phyloP scores from a whole-genome alignment of 164 flowering plant species.

The Umbellularia californica region DNA sequence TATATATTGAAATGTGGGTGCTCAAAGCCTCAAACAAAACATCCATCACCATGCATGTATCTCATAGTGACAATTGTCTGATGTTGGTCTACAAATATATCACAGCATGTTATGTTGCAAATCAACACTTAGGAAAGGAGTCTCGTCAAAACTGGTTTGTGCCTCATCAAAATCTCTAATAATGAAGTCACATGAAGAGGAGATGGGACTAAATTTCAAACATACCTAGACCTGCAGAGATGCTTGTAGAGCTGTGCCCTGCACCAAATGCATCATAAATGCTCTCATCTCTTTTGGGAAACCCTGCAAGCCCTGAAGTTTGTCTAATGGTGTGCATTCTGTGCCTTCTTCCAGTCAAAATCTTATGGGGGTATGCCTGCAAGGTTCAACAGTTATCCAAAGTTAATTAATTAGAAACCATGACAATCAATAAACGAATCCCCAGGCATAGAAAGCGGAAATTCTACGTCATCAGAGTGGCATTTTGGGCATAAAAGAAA shows the following conservation, averaged over 20 bases:
- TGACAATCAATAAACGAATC: not conserved
- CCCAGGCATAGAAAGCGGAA: not conserved
- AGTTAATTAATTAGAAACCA: not conserved
- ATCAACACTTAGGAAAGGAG: not conserved
- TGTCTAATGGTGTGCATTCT: conserved; percentile 78
- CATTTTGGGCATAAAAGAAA: not conserved
- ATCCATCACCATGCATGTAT: not conserved
- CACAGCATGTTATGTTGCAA: not conserved
- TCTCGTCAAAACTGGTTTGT: not conserved
- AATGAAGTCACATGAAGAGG: not conserved
- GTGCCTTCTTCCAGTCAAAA: conserved; percentile 86
- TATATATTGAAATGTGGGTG: not conserved
- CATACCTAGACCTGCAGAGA: conserved; percentile 93
- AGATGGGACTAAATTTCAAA: not conserved
- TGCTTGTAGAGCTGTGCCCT: conserved; percentile 95
- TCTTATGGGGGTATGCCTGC: conserved; percentile 91
- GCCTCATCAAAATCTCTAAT: not conserved
- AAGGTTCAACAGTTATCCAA: conserved; percentile 5
- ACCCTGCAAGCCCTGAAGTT: conserved; percentile 87
- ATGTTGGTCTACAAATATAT: not conserved
- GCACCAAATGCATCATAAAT: conserved; percentile 85
- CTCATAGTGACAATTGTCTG: too few relatives aligned
- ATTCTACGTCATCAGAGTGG: not conserved
- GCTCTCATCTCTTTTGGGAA: conserved; percentile 91
- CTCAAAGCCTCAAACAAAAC: not conserved